Percentiles rank a stretch among this genome's conserved stretches.
These are phyloP conservation scores for Daldinia childiae DNA, from an alignment of 495 filamentous ascomycete species.

Conservation along the genomic window DNA sequence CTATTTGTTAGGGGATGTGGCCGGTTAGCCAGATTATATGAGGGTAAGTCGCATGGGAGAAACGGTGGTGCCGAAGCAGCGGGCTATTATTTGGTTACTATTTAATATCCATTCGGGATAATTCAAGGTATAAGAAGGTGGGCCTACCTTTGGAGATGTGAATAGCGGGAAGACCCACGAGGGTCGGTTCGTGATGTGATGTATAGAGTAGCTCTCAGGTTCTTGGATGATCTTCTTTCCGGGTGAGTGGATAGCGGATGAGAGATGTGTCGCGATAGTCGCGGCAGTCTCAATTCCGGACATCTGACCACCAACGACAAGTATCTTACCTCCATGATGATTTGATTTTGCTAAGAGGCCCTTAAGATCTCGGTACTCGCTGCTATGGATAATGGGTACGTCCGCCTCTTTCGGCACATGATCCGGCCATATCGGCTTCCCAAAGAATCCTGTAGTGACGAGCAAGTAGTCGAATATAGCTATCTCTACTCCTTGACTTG, in stretches of 20 bases:
- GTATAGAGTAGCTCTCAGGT: conserved; percentile 58
- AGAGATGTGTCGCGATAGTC: conserved; percentile 74
- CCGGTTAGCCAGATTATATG: conserved; percentile 74
- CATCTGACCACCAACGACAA: conserved; percentile 85
- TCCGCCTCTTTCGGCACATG: conserved; percentile 46
- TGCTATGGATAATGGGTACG: conserved; percentile 68
- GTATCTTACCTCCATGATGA: conserved; percentile 64
- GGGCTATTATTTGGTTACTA: conserved; percentile 45
- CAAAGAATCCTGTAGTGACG: conserved; percentile 81
- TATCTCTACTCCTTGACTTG: conserved; percentile 40
- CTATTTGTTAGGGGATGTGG: conserved; percentile 65
- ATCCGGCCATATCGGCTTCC: conserved; percentile 64
- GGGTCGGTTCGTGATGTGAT: conserved; percentile 75
- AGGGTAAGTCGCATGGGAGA: conserved; percentile 76
- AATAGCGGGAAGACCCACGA: conserved; percentile 78
- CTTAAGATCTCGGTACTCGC: conserved; percentile 58
- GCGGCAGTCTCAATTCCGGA: conserved; percentile 82
- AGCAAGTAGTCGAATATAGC: conserved; percentile 76
- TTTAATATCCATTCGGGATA: background rate
- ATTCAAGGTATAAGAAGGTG: background rate
- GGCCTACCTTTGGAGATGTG: conserved; percentile 58
- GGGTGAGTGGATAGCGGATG: conserved; percentile 62
- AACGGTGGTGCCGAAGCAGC: conserved; percentile 64
- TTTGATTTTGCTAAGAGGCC: conserved; percentile 45
- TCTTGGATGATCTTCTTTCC: conserved; percentile 45